Conservation (phyloP, 1,284 basidiomycete genomes). For the Boletus sp. region DNA sequence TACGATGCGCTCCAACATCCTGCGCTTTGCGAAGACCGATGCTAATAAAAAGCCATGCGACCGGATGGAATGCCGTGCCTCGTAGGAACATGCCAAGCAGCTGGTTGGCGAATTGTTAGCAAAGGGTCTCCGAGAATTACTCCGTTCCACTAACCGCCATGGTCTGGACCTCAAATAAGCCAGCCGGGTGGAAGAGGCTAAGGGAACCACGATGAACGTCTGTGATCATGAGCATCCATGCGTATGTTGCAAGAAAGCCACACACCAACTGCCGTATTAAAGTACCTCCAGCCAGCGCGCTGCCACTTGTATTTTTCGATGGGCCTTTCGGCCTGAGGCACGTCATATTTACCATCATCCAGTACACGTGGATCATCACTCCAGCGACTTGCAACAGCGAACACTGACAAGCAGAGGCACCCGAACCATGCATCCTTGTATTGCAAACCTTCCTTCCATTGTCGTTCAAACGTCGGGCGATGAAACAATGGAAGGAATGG, state of each 20-base stretch:
- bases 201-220: slow-evolving; percentile 52
- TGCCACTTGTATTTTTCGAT: slow-evolving; percentile 40
- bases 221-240: slow-evolving; percentile 20
- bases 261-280: slow-evolving; percentile 50
- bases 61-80: slow-evolving; percentile 53
- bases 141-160: slow-evolving; percentile 41
- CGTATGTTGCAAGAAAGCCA: not conserved
- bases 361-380: slow-evolving; percentile 63
- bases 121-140: slow-evolving; percentile 3
- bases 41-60: slow-evolving; percentile 62
- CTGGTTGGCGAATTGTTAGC: slow-evolving; percentile 28
- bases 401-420: slow-evolving; percentile 54
- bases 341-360: slow-evolving; percentile 32
- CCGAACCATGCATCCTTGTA: slow-evolving; percentile 55
- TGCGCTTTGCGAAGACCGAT: slow-evolving; percentile 69
- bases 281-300: slow-evolving; percentile 67
- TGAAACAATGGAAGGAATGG: slow-evolving; percentile 62
- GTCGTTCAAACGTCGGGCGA: slow-evolving; percentile 59
- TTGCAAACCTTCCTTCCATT: slow-evolving; percentile 54
- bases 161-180: slow-evolving; percentile 72
- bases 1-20: slow-evolving; percentile 65
- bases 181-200: slow-evolving; percentile 58
- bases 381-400: slow-evolving; percentile 71
- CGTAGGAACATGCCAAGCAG: slow-evolving; percentile 47
- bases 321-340: slow-evolving; percentile 19